Percentiles rank a stretch among this genome's conserved stretches.
These are phyloP conservation scores for Flammula alnicola DNA, from an alignment of 1,284 basidiomycete genomes.

Conservation along the genomic window DNA sequence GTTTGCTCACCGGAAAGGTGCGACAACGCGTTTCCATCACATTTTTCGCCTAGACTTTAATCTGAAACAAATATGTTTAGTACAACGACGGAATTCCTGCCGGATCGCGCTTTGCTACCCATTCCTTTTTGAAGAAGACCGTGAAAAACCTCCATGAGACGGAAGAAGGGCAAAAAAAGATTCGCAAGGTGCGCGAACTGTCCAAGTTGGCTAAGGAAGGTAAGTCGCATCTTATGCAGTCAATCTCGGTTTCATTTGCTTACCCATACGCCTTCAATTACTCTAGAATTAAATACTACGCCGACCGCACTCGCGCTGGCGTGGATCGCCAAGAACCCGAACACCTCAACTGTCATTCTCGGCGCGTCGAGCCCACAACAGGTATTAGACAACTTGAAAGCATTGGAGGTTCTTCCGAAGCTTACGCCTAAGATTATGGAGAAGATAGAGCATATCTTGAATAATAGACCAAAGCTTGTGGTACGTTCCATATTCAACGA, in stretches of 20 bases:
- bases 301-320: slow-evolving; percentile 66
- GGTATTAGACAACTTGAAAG: slow-evolving; percentile 42
- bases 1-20: slow-evolving; percentile 73
- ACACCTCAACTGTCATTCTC: slow-evolving; percentile 72
- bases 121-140: slow-evolving; percentile 53
- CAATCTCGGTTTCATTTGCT: neutral
- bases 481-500: neutral
- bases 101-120: slow-evolving; percentile 64
- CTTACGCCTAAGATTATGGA: slow-evolving; percentile 66
- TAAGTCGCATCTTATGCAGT: slow-evolving; percentile 16
- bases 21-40: neutral
- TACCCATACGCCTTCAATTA: neutral
- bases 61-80: slow-evolving; percentile 28
- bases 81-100: slow-evolving; percentile 60
- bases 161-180: slow-evolving; percentile 63
- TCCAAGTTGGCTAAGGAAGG: slow-evolving; percentile 67
- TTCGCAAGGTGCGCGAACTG: slow-evolving; percentile 71
- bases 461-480: slow-evolving; percentile 45
- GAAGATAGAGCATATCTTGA: slow-evolving; percentile 70
- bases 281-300: slow-evolving; percentile 41
- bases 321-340: slow-evolving; percentile 76
- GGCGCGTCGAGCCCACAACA: slow-evolving; percentile 60
- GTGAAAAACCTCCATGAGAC: slow-evolving; percentile 47
- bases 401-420: slow-evolving; percentile 70
- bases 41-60: neutral